phyloP scores from a whole-genome alignment of 805 yeast genomes.

The Metschnikowia similis region DNA sequence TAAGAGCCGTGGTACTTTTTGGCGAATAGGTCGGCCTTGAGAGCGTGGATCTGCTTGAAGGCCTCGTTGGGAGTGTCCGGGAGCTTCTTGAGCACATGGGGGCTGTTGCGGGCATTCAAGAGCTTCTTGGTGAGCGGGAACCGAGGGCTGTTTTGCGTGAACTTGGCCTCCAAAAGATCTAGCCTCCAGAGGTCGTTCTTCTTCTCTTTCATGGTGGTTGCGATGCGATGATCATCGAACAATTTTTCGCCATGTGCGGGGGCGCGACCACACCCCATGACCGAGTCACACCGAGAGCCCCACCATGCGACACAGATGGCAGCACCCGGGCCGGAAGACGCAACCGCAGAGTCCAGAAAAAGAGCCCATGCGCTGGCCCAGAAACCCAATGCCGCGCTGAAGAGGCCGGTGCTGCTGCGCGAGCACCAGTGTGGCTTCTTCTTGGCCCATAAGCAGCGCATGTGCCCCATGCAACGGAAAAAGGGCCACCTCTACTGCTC shows the following conservation, averaged over 20 bases:
- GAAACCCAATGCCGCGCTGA: background rate
- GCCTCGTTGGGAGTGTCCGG: slow-evolving; percentile 44
- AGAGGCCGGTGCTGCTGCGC: slow-evolving; percentile 1
- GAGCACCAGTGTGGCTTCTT: slow-evolving; percentile 43
- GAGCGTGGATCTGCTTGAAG: slow-evolving; percentile 36
- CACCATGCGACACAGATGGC: background rate
- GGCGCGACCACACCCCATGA: background rate
- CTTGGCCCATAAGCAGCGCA: slow-evolving; percentile 47
- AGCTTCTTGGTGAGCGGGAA: slow-evolving; percentile 47
- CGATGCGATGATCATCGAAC: slow-evolving; percentile 10
- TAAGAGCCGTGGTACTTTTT: slow-evolving; percentile 47
- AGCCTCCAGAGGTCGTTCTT: slow-evolving; percentile 46
- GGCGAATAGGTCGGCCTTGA: slow-evolving; percentile 43
- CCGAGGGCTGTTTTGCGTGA: slow-evolving; percentile 40
- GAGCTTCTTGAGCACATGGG: slow-evolving; percentile 37
- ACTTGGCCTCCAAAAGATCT: slow-evolving; percentile 53
- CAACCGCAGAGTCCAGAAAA: background rate
- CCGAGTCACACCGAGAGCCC: too few relatives aligned
- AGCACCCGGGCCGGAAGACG: background rate
- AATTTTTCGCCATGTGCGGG: background rate
- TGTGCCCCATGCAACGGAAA: slow-evolving; percentile 59
- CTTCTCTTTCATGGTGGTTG: slow-evolving; percentile 25
- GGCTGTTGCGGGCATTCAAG: slow-evolving; percentile 41
- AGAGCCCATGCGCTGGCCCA: background rate
- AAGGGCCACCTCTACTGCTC: slow-evolving; percentile 51